Evolutionary conservation across 257 asterid species (phyloP), one percentile per base, ranked within the genome.

Genomic region (Agastache rugosa): DNA sequence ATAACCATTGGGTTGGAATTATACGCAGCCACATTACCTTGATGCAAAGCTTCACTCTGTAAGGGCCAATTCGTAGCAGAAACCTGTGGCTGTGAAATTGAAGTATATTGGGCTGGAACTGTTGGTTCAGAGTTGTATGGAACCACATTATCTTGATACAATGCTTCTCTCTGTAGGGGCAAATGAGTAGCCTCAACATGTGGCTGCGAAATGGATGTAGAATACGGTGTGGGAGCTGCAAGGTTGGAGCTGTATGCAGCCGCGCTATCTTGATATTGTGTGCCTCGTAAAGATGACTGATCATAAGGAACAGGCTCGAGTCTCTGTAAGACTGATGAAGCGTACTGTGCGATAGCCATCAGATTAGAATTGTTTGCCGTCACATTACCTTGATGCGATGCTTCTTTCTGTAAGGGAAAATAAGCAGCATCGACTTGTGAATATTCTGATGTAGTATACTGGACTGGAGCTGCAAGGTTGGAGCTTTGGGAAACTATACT

Each of bases 121-220:
- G 37, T 41, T 20, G 54, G 70, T 8, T 64, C 7, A 17, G 20
- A 22, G 53, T 64, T 41, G 37, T 42, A 58, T 53, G 50, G 50
- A 19, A 11, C 31, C 31, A 37, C 51, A 5, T 63, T 37, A 11
- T 64, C 20, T 64, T 64, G 70, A 39, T 39, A 39, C 34, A 37
- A 37, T 63, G 50, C 31, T 17, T 63, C 50, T n/a, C 50, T 37
- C 50, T 37, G 31, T 9, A 1, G 29, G n/a, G 68, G 59, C 16
- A 67, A 14, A 67, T 27, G 10, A 45, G 73, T n/a, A 67, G n/a
- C 72, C 23, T 63, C 45, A 37, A 41, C 64, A 42, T 81, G 79
- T 29, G 81, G 72, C 72, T 74, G 85, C 44, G 41, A 7, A 55
- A 45, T 54, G 19, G 85, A 58, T 42, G 81, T 23, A 41, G 42